phyloP scores from a whole-genome alignment of 73 alveolate species.

The Durusdinium trenchii region DNA sequence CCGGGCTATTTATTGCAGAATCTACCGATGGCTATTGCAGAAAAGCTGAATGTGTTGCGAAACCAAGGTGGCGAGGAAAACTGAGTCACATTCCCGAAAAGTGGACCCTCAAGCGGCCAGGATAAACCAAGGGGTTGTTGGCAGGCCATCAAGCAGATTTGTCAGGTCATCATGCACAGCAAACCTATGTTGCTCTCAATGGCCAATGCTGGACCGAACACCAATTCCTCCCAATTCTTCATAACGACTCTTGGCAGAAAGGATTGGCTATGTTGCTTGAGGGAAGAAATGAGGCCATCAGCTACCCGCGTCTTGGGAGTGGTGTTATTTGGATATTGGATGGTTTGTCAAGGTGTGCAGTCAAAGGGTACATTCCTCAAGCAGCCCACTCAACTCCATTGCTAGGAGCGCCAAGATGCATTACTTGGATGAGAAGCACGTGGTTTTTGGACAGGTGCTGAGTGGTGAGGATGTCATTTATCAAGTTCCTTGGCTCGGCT shows the following conservation, averaged over 20 bases:
- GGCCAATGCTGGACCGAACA: slow-evolving; percentile 99
- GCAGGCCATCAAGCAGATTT: background rate
- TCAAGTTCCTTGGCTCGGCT: slow-evolving; percentile 56
- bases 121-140: too few relatives aligned
- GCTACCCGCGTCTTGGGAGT: background rate
- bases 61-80: too few relatives aligned
- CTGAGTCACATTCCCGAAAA: too few relatives aligned
- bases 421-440: slow-evolving; percentile 98
- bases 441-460: slow-evolving; percentile 98
- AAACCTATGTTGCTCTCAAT: slow-evolving; percentile 96
- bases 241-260: slow-evolving; percentile 96
- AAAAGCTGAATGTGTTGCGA: too few relatives aligned
- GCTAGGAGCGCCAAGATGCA: slow-evolving; percentile 97
- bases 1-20: too few relatives aligned
- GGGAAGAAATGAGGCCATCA: background rate
- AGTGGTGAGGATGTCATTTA: slow-evolving; percentile 98
- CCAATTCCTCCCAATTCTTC: slow-evolving; percentile 98
- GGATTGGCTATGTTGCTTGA: slow-evolving; percentile 93
- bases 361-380: background rate
- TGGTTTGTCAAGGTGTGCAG: background rate
- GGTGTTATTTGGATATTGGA: too few relatives aligned
- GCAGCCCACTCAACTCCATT: background rate
- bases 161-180: slow-evolving; percentile 28
- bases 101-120: too few relatives aligned
- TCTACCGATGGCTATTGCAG: too few relatives aligned